Evolutionary conservation across 2,329 filamentous ascomycete species (phyloP), one percentile per base, ranked within the genome.

Genomic region (Aspergillus oerlinghausenensis): DNA sequence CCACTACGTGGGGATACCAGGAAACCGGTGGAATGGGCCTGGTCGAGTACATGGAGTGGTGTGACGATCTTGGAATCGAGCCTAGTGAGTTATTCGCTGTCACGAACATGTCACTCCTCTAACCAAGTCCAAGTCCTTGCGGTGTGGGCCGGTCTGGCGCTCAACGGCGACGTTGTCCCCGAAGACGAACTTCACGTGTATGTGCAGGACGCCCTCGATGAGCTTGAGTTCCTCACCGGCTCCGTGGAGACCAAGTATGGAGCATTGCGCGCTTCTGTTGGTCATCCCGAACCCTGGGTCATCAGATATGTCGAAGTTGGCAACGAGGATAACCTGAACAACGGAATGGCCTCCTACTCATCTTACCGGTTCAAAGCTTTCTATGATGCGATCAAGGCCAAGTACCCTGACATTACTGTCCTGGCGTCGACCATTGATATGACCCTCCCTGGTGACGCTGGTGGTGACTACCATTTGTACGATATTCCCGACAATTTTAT

Each of bases 301-400:
- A 76, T 89, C 50, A 75, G 80, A 10, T 86, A 82, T 62, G 82
- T 88, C 54, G 86, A 88, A 70, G 73, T 88, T 47, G 86, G 87
- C 57, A 88, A 89, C 67, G 86, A 89, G 67, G 86, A 89, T 63
- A 83, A 82, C 75, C 79, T 87, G 3, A 79, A 77, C 26, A 77
- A 78, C 3, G 80, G 79, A 0, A 77, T 80, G 4, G 80, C 76
- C 67, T 70, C 77, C 1, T 77, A 80, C 5, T 82, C 79, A 64
- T 76, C 79, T 51, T 78, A 82, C 56, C 81, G 85, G 3, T 86
- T 87, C 67, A 75, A 78, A 4, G 73, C 79, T 63, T 86, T 88
- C 70, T 77, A 85, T 59, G 70, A 84, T 42, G 85, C 84, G 17
- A 84, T 88, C 70, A 78, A 75, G 48, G 73, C 74, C 29, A 75